These are phyloP conservation scores for Peronosclerospora sorghi DNA, from an alignment of 352 stramenopile genomes.

Conservation along the genomic window DNA sequence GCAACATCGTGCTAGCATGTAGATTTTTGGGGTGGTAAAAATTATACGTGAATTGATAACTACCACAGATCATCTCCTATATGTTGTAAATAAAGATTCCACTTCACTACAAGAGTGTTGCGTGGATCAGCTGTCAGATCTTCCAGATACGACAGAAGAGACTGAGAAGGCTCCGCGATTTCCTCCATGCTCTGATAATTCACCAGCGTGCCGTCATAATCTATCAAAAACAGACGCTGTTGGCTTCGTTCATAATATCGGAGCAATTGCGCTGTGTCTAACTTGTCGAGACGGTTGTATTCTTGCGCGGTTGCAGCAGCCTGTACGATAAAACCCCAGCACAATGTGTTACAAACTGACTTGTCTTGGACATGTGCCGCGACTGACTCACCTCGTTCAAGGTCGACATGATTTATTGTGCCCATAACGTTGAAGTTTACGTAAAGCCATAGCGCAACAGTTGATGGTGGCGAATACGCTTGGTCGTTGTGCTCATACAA, in stretches of 20 bases:
- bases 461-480: slow-evolving; percentile 79
- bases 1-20: no score
- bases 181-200: slow-evolving; percentile 74
- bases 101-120: no score
- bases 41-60: no score
- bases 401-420: slow-evolving; percentile 73
- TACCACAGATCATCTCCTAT: no score
- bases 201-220: slow-evolving; percentile 81
- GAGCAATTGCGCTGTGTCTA: slow-evolving; percentile 73
- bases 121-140: no score
- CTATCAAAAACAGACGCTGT: slow-evolving; percentile 69
- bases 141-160: slow-evolving; percentile 51
- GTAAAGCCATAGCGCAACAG: slow-evolving; percentile 83
- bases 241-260: slow-evolving; percentile 78
- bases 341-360: no score
- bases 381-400: slow-evolving; percentile 40
- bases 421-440: slow-evolving; percentile 83
- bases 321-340: slow-evolving; percentile 5
- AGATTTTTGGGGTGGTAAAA: no score
- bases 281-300: slow-evolving; percentile 77
- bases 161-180: slow-evolving; percentile 43
- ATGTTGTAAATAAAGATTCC: no score
- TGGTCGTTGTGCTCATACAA: no score
- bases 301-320: slow-evolving; percentile 63
- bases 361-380: background rate